Conservation (phyloP, 2,329 filamentous ascomycete genomes). For the Neofusicoccum laricinum region DNA sequence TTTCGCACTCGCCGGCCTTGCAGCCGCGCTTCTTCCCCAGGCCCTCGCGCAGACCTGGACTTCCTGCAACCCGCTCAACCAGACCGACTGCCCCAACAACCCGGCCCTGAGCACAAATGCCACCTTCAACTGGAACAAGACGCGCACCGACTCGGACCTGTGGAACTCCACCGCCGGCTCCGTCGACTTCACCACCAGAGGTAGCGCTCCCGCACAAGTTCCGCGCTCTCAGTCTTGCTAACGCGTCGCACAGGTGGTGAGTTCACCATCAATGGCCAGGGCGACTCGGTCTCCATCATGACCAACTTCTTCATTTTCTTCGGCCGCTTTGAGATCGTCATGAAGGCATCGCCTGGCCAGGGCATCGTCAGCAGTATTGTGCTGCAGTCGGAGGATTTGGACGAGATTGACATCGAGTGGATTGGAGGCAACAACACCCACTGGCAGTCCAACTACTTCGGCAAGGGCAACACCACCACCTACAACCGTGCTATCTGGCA, state of each 20-base stretch:
- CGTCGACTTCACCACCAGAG: constrained; percentile 58
- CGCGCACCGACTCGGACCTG: constrained; percentile 39
- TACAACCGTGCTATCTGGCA: constrained; percentile 46
- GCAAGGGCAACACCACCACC: constrained; percentile 53
- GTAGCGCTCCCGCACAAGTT: background rate
- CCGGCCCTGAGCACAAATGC: constrained; percentile 64
- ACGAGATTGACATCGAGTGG: constrained; percentile 55
- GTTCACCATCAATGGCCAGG: constrained; percentile 68
- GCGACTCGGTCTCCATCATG: constrained; percentile 74
- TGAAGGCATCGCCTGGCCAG: constrained; percentile 47
- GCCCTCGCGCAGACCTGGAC: constrained; percentile 71
- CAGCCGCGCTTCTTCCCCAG: constrained; percentile 40
- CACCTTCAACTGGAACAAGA: constrained; percentile 52
- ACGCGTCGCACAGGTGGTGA: constrained; percentile 53
- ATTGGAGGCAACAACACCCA: constrained; percentile 37
- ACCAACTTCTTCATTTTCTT: constrained; percentile 58
- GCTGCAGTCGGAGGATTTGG: constrained; percentile 50
- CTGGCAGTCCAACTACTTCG: constrained; percentile 54
- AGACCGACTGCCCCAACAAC: constrained; percentile 65
- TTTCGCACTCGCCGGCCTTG: constrained; percentile 35
- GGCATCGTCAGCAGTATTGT: constrained; percentile 52
- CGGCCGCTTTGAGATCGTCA: constrained; percentile 48
- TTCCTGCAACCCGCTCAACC: constrained; percentile 72
- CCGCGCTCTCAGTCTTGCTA: background rate
- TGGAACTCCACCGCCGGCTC: constrained; percentile 69